Conservation (phyloP, 352 stramenopile genomes). For the Blastocystis sp. region DNA sequence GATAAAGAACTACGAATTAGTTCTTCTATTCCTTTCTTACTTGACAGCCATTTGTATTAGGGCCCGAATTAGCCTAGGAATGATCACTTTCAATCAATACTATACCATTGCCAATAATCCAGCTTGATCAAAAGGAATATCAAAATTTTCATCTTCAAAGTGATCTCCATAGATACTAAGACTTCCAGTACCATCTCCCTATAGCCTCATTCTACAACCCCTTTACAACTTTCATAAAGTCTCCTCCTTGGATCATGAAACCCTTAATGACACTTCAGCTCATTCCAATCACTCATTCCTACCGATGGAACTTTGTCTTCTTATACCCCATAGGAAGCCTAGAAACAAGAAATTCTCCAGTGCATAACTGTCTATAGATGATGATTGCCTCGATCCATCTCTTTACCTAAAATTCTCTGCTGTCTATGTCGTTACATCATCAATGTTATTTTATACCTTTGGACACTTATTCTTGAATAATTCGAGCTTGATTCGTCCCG, state of each 20-base stretch:
- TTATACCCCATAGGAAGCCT: slow-evolving; percentile 90
- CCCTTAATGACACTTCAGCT: slow-evolving; percentile 69
- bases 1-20: slow-evolving; percentile 71
- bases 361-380: slow-evolving; percentile 80
- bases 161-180: slow-evolving; percentile 84
- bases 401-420: slow-evolving; percentile 71
- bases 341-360: slow-evolving; percentile 81
- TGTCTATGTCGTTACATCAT: slow-evolving; percentile 59
- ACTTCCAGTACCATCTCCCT: slow-evolving; percentile 66
- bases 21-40: slow-evolving; percentile 76
- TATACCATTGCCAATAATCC: slow-evolving; percentile 90
- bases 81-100: background rate
- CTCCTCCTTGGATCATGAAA: slow-evolving; percentile 95
- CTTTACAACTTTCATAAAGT: slow-evolving; percentile 79
- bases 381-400: background rate
- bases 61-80: slow-evolving; percentile 83
- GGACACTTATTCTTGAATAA: slow-evolving; percentile 70
- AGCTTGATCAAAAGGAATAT: slow-evolving; percentile 78
- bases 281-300: background rate
- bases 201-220: background rate
- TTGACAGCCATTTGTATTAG: slow-evolving; percentile 93
- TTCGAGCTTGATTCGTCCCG: slow-evolving; percentile 69
- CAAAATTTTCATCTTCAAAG: slow-evolving; percentile 95
- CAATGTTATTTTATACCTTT: background rate
- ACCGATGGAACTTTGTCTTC: slow-evolving; percentile 85